Conservation (phyloP, 495 filamentous ascomycete genomes). For the Alectoria sarmentosa region DNA sequence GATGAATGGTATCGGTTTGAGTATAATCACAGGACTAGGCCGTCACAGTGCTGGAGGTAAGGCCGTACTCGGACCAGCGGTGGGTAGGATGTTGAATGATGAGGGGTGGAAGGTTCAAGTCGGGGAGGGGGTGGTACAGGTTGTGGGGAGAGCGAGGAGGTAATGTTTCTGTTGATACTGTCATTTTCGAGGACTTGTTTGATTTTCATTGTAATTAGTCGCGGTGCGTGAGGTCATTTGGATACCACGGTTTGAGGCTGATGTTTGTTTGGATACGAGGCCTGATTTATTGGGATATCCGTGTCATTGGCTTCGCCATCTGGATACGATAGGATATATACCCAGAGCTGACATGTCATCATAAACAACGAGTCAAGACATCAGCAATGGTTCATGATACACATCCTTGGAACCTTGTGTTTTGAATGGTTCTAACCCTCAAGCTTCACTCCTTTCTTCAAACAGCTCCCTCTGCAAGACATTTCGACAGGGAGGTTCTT, state of each 20-base stretch:
- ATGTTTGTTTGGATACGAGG: background rate
- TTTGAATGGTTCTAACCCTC: background rate
- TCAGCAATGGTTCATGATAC: background rate
- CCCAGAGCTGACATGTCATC: background rate
- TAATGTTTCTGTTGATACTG: slow-evolving; percentile 1
- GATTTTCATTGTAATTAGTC: background rate
- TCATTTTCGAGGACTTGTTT: background rate
- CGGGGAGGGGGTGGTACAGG: slow-evolving; percentile 54
- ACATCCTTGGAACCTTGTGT: background rate
- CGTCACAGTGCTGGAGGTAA: slow-evolving; percentile 70
- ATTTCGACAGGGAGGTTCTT: background rate
- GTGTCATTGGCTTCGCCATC: background rate
- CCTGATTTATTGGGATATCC: background rate
- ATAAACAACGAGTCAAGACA: background rate
- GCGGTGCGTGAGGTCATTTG: background rate
- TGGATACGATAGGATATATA: background rate
- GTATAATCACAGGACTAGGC: slow-evolving; percentile 75
- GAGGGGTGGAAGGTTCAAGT: slow-evolving; percentile 81
- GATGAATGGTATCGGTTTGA: slow-evolving; percentile 39
- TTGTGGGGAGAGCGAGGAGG: slow-evolving; percentile 46
- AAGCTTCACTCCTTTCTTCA: background rate
- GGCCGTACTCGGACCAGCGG: slow-evolving; percentile 70
- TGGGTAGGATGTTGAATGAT: slow-evolving; percentile 62
- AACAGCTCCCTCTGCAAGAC: background rate
- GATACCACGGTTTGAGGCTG: background rate